Evolutionary conservation across 2,329 filamentous ascomycete species (phyloP), one percentile per base, ranked within the genome.

Genomic region (Ceratocystis ficicola): DNA sequence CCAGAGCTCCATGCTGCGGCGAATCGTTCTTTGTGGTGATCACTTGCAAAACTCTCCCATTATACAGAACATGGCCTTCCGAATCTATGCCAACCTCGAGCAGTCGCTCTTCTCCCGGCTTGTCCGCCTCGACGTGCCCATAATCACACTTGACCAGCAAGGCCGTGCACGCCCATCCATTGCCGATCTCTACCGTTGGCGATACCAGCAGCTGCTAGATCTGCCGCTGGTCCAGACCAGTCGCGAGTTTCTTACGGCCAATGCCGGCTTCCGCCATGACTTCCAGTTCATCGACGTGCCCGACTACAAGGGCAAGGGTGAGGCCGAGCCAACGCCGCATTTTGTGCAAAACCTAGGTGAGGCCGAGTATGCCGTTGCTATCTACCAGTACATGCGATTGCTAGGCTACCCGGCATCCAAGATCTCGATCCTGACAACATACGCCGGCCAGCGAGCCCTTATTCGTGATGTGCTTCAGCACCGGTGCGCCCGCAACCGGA

Each of bases 271-370:
- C 80, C 86, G 86, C 71, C 92, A 89, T 73, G 92, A 97, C 69
- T 96, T 92, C 75, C 94, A 99, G 73, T 99, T 99, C 76, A 92
- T 99, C 77, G 86, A 96, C 71, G 92, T 99, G 1, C 86, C 87
- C 1, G 88, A 96, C 73, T 99, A 96, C 78, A 95, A 95, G 75
- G 91, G 89, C 44, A 81, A 81, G 66, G 94, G 94, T 62, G 94
- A 99, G 77, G 83, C 84, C 62, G 91, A 96, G 73, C 94, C 94
- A 0, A 89, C 87, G 28, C 90, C 93, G 25, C 93, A 97, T 75
- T 99, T 96, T 74, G 87, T 97, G 65, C 93, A 97, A 74, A 99
- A 99, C 72, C 77, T 97, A 57, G 94, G 94, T 60, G 94, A 99
- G 76, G 94, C 94, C 1, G 95, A 99, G 76, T 99, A 97, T 73